phyloP scores from a whole-genome alignment of 192 early-diverging fungal genomes.

The Backusella australiensis region DNA sequence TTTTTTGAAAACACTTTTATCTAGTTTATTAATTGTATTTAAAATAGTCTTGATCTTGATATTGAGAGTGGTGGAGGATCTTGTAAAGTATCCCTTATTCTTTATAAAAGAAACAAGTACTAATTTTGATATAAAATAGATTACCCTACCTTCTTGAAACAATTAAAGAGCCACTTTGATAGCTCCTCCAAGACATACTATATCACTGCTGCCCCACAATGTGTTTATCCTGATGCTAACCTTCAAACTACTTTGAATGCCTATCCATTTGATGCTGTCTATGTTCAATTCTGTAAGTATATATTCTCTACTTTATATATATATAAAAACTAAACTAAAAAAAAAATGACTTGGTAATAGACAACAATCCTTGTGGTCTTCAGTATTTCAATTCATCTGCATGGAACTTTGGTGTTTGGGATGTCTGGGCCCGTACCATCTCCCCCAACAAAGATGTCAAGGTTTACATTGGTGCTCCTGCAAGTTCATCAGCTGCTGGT shows the following conservation, averaged over 20 bases:
- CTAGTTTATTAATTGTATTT: not conserved
- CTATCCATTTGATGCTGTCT: slow-evolving; percentile 58
- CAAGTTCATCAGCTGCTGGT: slow-evolving; percentile 51
- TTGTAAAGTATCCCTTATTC: slow-evolving; percentile 8
- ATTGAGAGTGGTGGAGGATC: slow-evolving; percentile 56
- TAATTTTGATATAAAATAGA: slow-evolving; percentile 19
- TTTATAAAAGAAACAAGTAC: not conserved
- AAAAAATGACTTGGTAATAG: not conserved
- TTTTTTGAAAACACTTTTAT: not conserved
- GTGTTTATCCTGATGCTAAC: slow-evolving; percentile 61
- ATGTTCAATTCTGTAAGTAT: slow-evolving; percentile 54
- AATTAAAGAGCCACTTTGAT: slow-evolving; percentile 46
- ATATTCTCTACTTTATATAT: not conserved
- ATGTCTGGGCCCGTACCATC: slow-evolving; percentile 53
- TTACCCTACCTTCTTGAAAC: slow-evolving; percentile 51
- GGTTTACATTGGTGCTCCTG: slow-evolving; percentile 59
- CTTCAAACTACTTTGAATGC: slow-evolving; percentile 49
- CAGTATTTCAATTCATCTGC: slow-evolving; percentile 11
- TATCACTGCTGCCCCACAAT: slow-evolving; percentile 60
- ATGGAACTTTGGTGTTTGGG: slow-evolving; percentile 50
- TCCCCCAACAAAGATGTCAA: slow-evolving; percentile 59
- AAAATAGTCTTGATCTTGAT: slow-evolving; percentile 53
- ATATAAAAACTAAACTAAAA: not conserved
- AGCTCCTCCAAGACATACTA: slow-evolving; percentile 49
- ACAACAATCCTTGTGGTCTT: slow-evolving; percentile 60